Evolutionary conservation across 2,329 filamentous ascomycete genomes (phyloP).

Genomic region (Didymella sp.): DNA sequence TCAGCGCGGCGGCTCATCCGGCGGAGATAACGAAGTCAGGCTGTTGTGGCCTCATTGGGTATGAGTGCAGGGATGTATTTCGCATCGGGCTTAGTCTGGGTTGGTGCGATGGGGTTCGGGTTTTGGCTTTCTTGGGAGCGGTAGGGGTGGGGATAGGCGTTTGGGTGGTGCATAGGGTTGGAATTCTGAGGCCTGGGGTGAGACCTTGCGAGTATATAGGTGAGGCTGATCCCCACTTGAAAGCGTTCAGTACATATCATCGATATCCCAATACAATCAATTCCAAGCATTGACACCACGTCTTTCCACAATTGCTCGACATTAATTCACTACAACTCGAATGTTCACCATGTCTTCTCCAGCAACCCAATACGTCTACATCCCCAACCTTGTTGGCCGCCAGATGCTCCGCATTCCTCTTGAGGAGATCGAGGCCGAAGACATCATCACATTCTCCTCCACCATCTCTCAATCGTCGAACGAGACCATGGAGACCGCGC

Average conservation of each 20-base stretch:
- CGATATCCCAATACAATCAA: constrained; percentile 13
- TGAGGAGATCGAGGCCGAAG: constrained; percentile 34
- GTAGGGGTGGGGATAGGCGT: constrained; percentile 19
- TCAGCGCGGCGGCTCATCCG: constrained; percentile 24
- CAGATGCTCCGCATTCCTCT: constrained; percentile 48
- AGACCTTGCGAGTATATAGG: constrained; percentile 22
- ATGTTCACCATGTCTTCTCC: constrained; percentile 39
- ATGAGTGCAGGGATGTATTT: constrained; percentile 20
- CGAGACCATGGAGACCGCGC: constrained; percentile 23
- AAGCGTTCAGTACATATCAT: constrained; percentile 11
- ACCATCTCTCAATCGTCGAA: constrained; percentile 23
- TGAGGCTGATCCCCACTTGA: constrained; percentile 13
- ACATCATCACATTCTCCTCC: constrained; percentile 20
- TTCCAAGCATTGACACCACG: constrained; percentile 1
- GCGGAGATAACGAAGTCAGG: constrained; percentile 16
- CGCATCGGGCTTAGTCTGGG: constrained; percentile 13
- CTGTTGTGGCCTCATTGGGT: constrained; percentile 18
- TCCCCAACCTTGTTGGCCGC: constrained; percentile 49
- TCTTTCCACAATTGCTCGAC: constrained; percentile 9
- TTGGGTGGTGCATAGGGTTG: constrained; percentile 20
- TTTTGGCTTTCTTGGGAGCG: constrained; percentile 20
- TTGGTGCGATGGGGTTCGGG: constrained; percentile 29
- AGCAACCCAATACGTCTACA: constrained; percentile 46
- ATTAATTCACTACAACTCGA: constrained; percentile 13
- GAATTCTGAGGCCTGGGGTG: constrained; percentile 8